Evolutionary conservation across 495 filamentous ascomycete species (phyloP).

Genomic region (Hypomontagnella submonticulosa): DNA sequence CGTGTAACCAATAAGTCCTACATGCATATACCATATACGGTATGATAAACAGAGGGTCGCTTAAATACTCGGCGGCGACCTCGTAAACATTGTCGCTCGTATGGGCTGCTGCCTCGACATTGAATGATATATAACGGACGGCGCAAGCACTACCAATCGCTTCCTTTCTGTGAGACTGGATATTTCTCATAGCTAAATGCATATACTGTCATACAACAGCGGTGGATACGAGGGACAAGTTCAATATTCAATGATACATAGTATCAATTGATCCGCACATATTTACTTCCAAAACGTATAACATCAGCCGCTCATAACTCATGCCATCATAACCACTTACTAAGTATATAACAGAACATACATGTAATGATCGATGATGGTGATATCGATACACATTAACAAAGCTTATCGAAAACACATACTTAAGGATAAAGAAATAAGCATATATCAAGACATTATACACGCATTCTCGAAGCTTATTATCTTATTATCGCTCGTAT

Average conservation of each 20-base stretch:
- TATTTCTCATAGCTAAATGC: constrained; percentile 30
- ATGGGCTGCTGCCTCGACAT: constrained; percentile 34
- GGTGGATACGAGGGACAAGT: constrained; percentile 37
- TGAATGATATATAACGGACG: constrained; percentile 29
- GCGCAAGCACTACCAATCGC: constrained; percentile 34
- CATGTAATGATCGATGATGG: no score
- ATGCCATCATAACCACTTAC: no score
- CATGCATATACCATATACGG: constrained; percentile 15
- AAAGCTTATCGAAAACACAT: no score
- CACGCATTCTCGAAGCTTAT: no score
- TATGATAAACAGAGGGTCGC: constrained; percentile 16
- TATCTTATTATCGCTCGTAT: no score
- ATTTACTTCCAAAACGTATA: constrained; percentile 9
- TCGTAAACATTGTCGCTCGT: constrained; percentile 41
- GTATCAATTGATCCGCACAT: no score
- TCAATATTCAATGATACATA: constrained; percentile 16
- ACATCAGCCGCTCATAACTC: neutral
- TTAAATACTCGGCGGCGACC: constrained; percentile 20
- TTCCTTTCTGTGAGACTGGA: constrained; percentile 34
- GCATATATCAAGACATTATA: no score
- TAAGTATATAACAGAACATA: no score
- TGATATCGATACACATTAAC: no score
- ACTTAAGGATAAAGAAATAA: no score
- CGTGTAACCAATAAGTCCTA: constrained; percentile 38
- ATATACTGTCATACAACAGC: constrained; percentile 33